Evolutionary conservation across 2,329 filamentous ascomycete genomes (phyloP).

Genomic region (Stachybotrys echinatus): DNA sequence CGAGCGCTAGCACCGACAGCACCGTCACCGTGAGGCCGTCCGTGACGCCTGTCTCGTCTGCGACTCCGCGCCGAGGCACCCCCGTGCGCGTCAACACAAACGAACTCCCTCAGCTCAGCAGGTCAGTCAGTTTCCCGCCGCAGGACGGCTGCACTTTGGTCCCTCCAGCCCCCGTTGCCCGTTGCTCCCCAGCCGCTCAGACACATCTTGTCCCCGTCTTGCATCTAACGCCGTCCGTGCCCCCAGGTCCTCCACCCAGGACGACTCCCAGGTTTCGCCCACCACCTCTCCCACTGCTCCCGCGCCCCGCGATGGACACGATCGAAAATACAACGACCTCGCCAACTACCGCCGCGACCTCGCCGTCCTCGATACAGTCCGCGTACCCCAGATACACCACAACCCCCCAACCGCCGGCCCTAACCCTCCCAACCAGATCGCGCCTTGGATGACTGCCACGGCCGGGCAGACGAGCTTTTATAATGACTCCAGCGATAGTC

Average conservation of each 20-base stretch:
- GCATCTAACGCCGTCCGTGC: constrained; percentile 13
- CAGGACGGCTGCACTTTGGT: constrained; percentile 10
- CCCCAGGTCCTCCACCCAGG: constrained; percentile 22
- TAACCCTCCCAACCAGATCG: constrained; percentile 39
- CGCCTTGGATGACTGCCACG: constrained; percentile 52
- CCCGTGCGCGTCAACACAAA: constrained; percentile 30
- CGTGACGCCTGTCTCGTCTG: constrained; percentile 24
- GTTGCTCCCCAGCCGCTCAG: constrained; percentile 8
- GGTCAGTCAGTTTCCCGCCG: constrained; percentile 22
- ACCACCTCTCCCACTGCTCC: constrained; percentile 33
- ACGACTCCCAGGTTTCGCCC: constrained; percentile 44
- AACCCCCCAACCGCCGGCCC: constrained; percentile 44
- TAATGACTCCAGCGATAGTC: constrained; percentile 69
- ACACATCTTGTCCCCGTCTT: background rate
- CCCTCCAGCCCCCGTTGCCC: constrained; percentile 1
- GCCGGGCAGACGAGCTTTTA: constrained; percentile 57
- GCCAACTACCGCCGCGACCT: constrained; percentile 69
- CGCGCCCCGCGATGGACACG: constrained; percentile 34
- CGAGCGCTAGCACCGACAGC: constrained; percentile 53
- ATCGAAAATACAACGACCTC: constrained; percentile 56
- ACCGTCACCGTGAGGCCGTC: constrained; percentile 57
- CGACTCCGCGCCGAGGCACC: constrained; percentile 12
- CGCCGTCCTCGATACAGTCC: constrained; percentile 59
- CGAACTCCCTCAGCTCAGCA: constrained; percentile 34
- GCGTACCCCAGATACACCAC: constrained; percentile 54